These are phyloP conservation scores for Clohesyomyces aquaticus DNA, from an alignment of 495 filamentous ascomycete genomes.

Conservation along the genomic window DNA sequence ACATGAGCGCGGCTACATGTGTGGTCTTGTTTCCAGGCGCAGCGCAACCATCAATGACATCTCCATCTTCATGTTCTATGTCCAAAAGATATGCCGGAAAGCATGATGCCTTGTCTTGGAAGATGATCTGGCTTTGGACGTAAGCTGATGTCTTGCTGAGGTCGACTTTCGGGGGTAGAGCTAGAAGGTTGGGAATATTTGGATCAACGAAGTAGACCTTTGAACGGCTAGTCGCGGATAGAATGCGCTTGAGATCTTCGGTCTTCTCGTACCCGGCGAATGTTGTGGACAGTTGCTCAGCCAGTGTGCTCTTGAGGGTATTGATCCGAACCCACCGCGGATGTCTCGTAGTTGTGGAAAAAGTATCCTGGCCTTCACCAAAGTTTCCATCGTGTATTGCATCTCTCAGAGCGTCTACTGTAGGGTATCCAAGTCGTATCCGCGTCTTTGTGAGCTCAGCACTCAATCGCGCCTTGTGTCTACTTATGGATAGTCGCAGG, in stretches of 20 bases:
- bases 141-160: slow-evolving; percentile 73
- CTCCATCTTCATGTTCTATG: slow-evolving; percentile 60
- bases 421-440: slow-evolving; percentile 67
- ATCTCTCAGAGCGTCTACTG: slow-evolving; percentile 64
- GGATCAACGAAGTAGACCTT: slow-evolving; percentile 65
- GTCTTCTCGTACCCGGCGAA: slow-evolving; percentile 63
- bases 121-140: slow-evolving; percentile 72
- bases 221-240: slow-evolving; percentile 29
- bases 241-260: slow-evolving; percentile 53
- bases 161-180: slow-evolving; percentile 68
- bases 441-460: slow-evolving; percentile 82
- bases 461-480: slow-evolving; percentile 77
- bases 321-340: slow-evolving; percentile 93
- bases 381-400: slow-evolving; percentile 54
- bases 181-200: slow-evolving; percentile 81
- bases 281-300: slow-evolving; percentile 68
- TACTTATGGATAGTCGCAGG: slow-evolving; percentile 70
- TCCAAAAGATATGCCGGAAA: slow-evolving; percentile 88
- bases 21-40: slow-evolving; percentile 98
- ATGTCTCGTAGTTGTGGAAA: slow-evolving; percentile 44
- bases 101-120: slow-evolving; percentile 97
- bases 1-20: slow-evolving; percentile 74
- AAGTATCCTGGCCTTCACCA: background rate
- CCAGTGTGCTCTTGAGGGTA: slow-evolving; percentile 68
- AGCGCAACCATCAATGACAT: slow-evolving; percentile 86